Evolutionary conservation across 345 rosid genomes (phyloP).

Genomic region (Fremontodendron californicum): DNA sequence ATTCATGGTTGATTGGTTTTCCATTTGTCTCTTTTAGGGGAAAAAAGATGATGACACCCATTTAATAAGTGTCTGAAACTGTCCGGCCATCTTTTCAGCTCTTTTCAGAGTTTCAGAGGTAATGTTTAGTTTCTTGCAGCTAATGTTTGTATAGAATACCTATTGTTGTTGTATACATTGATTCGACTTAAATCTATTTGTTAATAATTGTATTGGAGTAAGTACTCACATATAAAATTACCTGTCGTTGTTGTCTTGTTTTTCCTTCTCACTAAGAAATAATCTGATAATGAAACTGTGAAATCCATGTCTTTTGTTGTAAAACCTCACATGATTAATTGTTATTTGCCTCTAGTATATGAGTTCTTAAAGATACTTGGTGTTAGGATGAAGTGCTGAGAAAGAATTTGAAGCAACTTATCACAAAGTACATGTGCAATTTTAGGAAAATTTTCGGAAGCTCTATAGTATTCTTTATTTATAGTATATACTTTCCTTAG

Average conservation of each 20-base stretch:
- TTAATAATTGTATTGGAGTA: not conserved
- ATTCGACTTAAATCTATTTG: not conserved
- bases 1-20: not conserved
- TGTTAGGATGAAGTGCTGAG: not conserved
- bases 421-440: not conserved
- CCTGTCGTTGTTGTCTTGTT: not conserved
- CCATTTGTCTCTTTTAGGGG: conserved; percentile 27
- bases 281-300: not conserved
- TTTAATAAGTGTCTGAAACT: conserved; percentile 59
- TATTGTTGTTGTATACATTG: not conserved
- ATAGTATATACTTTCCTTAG: not conserved
- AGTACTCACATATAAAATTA: not conserved
- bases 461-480: not conserved
- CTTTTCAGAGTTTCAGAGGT: conserved; percentile 71
- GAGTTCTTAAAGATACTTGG: not conserved
- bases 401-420: not conserved
- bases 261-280: not conserved
- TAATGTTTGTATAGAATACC: not conserved
- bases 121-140: not conserved
- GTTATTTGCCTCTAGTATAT: too few relatives aligned
- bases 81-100: conserved; percentile 70
- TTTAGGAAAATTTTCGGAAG: not conserved
- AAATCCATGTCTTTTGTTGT: not conserved
- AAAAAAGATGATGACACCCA: conserved; percentile 39
- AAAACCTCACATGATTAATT: not conserved